Percentiles rank a stretch among this genome's conserved stretches.
Evolutionary conservation across 2,329 filamentous ascomycete species (phyloP).

Genomic region (Claviceps citrina): DNA sequence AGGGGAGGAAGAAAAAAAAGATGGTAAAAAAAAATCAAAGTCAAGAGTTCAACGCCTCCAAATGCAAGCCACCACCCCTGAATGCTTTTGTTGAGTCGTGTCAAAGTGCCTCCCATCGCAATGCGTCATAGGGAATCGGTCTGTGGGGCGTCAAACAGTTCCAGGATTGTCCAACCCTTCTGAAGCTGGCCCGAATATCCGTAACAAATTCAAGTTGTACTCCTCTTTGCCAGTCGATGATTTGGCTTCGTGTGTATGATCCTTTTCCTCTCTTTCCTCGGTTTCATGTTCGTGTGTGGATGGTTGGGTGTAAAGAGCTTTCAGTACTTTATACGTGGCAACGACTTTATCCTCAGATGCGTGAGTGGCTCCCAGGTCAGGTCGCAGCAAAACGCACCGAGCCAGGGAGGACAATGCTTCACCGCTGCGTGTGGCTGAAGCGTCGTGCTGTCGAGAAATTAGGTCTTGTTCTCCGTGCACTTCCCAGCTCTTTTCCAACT

Average conservation of each 20-base stretch:
- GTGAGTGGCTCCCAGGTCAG: not conserved
- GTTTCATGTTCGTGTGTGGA: not conserved
- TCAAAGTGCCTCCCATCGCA: conserved; percentile 1
- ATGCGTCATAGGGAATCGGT: not conserved
- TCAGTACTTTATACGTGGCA: conserved; percentile 1
- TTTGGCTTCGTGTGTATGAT: not conserved
- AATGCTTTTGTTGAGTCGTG: conserved; percentile 12
- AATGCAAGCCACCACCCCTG: conserved; percentile 21
- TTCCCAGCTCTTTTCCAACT: conserved; percentile 2
- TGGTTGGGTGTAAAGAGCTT: not conserved
- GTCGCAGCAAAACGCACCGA: not conserved
- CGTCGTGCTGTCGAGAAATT: no score
- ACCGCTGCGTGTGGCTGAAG: not conserved
- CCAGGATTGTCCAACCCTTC: conserved; percentile 5
- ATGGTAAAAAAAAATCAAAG: conserved; percentile 9
- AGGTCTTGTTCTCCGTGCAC: not conserved
- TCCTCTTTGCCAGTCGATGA: conserved; percentile 1
- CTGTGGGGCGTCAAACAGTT: conserved; percentile 4
- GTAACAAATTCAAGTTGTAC: conserved; percentile 5
- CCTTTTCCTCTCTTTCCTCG: not conserved
- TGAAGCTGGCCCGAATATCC: conserved; percentile 4
- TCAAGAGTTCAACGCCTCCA: conserved; percentile 21
- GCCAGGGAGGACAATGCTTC: conserved; percentile 1
- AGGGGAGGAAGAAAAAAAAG: conserved; percentile 1
- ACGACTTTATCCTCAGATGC: not conserved